Conservation (phyloP, 768 basidiomycete genomes). For the Hysterangium stoloniferum region DNA sequence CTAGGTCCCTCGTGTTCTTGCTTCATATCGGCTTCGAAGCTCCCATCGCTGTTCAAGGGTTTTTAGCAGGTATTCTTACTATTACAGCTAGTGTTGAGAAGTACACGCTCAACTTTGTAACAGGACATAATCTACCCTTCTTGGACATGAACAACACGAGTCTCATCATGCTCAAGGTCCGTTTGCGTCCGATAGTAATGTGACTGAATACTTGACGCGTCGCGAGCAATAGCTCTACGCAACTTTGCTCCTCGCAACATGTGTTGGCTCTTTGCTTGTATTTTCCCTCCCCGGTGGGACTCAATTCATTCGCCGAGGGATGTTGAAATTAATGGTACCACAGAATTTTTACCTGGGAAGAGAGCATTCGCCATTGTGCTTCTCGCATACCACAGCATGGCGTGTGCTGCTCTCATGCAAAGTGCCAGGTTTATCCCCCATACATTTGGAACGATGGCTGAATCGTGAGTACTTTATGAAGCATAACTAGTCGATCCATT, state of each 20-base stretch:
- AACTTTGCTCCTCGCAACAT: constrained; percentile 51
- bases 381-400: constrained; percentile 65
- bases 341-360: constrained; percentile 82
- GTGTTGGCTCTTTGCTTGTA: constrained; percentile 53
- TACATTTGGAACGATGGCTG: constrained; percentile 51
- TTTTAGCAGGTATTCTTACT: constrained; percentile 41
- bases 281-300: constrained; percentile 63
- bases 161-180: constrained; percentile 67
- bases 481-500: not conserved
- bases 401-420: constrained; percentile 67
- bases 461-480: constrained; percentile 40
- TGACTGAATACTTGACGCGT: not conserved
- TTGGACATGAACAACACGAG: constrained; percentile 79
- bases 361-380: constrained; percentile 72
- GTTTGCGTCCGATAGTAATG: constrained; percentile 10
- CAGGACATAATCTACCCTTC: constrained; percentile 49
- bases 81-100: not conserved
- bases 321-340: not conserved
- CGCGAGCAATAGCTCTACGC: constrained; percentile 51
- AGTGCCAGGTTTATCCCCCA: constrained; percentile 75
- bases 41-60: constrained; percentile 70
- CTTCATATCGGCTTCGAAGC: constrained; percentile 74
- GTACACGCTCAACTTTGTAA: not conserved
- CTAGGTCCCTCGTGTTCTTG: constrained; percentile 62
- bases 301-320: not conserved